Evolutionary conservation across 108 stramenopile genomes (phyloP).

Genomic region (Conticribra weissflogii): DNA sequence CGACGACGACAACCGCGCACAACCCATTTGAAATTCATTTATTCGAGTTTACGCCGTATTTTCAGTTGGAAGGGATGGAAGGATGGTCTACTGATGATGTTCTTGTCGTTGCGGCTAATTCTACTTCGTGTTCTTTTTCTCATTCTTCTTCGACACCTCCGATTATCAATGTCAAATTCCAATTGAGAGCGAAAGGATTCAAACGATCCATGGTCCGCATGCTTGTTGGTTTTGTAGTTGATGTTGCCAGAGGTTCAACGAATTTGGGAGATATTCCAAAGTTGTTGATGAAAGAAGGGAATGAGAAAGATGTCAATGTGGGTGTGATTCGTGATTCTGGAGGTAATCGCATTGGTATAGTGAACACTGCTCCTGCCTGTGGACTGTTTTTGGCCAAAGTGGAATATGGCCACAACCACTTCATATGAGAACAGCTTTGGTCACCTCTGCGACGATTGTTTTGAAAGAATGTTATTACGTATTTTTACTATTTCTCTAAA

Average conservation of each 20-base stretch:
- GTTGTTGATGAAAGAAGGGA: constrained; percentile 12
- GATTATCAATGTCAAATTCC: constrained; percentile 59
- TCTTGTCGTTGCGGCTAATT: too few species aligned
- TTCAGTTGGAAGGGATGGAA: constrained; percentile 24
- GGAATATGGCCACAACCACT: constrained; percentile 33
- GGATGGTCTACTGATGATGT: too few species aligned
- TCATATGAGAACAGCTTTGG: constrained; percentile 5
- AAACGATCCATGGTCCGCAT: constrained; percentile 80
- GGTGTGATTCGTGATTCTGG: constrained; percentile 27
- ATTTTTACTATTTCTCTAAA: neutral
- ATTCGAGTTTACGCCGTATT: constrained; percentile 29
- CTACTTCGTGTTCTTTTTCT: neutral
- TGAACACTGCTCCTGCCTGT: constrained; percentile 72
- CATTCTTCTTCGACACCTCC: constrained; percentile 28
- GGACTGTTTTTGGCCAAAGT: constrained; percentile 66
- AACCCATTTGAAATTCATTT: constrained; percentile 41
- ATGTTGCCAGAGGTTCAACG: constrained; percentile 56
- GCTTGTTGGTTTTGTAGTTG: constrained; percentile 79
- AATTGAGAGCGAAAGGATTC: constrained; percentile 73
- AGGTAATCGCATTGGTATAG: constrained; percentile 32
- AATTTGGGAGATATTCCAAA: constrained; percentile 21
- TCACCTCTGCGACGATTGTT: too few species aligned
- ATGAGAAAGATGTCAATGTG: constrained; percentile 8
- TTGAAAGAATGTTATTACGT: too few species aligned
- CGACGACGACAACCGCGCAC: too few species aligned